A percentile compares a stretch with the other conserved stretches of the same genome.
Conservation (phyloP, 2,329 filamentous ascomycete genomes). For the Penicillium brevicompactum region DNA sequence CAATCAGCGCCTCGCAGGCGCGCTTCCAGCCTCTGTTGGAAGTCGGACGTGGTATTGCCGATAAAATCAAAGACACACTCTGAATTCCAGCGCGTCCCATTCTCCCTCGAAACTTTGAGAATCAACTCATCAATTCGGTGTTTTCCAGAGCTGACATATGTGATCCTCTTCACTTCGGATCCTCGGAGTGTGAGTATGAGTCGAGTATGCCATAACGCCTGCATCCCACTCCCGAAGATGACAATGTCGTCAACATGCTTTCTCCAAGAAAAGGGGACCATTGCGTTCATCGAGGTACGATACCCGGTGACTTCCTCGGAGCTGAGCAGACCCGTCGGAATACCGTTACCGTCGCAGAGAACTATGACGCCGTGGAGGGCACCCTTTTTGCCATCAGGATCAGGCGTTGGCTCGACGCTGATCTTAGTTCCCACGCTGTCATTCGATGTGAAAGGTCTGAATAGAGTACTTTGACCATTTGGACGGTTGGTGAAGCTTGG, state of each 20-base stretch:
- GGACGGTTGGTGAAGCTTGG: conserved; percentile 12
- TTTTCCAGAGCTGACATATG: background rate
- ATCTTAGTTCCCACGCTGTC: conserved; percentile 15
- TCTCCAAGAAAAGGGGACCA: conserved; percentile 42
- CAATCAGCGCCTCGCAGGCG: background rate
- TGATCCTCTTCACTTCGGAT: conserved; percentile 7
- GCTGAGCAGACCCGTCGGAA: conserved; percentile 60
- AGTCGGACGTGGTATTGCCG: background rate
- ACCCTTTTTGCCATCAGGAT: conserved; percentile 54
- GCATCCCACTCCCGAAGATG: conserved; percentile 43
- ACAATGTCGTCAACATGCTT: conserved; percentile 23
- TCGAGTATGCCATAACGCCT: conserved; percentile 42
- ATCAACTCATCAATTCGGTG: background rate
- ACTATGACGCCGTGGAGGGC: conserved; percentile 6
- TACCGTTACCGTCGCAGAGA: conserved; percentile 1
- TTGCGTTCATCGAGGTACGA: conserved; percentile 69
- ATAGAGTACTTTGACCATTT: conserved; percentile 16
- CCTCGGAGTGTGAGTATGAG: conserved; percentile 47
- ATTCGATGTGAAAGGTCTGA: conserved; percentile 18
- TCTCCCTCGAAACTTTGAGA: background rate
- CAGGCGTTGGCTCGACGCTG: conserved; percentile 7
- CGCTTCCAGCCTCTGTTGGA: background rate
- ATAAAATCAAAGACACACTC: background rate
- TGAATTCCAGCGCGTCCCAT: conserved; percentile 3
- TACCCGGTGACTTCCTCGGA: conserved; percentile 72